Base-by-base conservation (phyloP, 2,329 filamentous ascomycete species). In the Aspergillus sp. region DNA sequence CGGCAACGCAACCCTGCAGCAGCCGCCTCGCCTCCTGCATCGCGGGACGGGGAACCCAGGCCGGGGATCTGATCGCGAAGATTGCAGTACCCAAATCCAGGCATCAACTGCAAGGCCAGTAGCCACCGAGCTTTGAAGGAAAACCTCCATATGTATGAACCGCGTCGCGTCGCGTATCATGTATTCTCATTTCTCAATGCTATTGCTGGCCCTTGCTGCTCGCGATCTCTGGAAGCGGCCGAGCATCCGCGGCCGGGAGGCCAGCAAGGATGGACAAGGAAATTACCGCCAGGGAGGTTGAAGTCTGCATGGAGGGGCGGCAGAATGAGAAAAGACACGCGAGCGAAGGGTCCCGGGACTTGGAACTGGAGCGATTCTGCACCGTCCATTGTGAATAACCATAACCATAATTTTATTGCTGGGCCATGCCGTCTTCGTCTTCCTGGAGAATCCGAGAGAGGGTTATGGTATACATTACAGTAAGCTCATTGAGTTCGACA, bases 71-170 rank as follows among this genome's bases (percentile, higher is more conserved):
- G 33, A 52, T 37, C 27, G 27, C 14, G 23, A 33, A n/a, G 19
- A 11, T 24, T 23, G 23, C 45, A 31, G 27, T 8, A 11, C 9
- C 27, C 2, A 11, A 11, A 11, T 31, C 27, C 35, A 37, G 35
- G 31, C n/a, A 21, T 35, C 31, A n/a, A 6, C 45, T 50, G 52
- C 52, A 54, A 54, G 52, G 52, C n/a, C 14, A n/a, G 24, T n/a
- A 47, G 24, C 37, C 37, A 31, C 17, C 9, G 3, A 40, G 8
- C 8, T 17, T 40, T 2, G 8, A 31, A 31, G 27, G 37, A 12
- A 17, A 43, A 4, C 21, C 14, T 14, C 12, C 7, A 19, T 14
- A 27, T 7, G 4, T 15, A 45, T 19, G 2, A 4, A 45, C 31
- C 41, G 21, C 51, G 40, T 19, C 50, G 17, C 40, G 43, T 15